Conservation (phyloP, 192 early-diverging fungal genomes). For the Geranomyces michiganensis region DNA sequence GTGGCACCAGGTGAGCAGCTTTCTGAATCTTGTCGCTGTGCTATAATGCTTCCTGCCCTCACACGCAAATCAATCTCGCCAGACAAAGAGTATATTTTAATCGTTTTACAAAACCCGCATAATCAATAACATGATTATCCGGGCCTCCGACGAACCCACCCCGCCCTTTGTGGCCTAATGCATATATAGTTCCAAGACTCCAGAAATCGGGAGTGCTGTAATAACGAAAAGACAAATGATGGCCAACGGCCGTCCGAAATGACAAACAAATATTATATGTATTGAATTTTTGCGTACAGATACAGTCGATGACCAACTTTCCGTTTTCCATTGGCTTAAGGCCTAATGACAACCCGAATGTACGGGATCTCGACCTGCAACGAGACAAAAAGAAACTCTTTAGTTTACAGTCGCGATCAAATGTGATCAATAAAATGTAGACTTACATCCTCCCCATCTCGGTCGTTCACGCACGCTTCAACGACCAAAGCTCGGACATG, state of each 20-base stretch:
- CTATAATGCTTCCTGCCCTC: too few relatives aligned
- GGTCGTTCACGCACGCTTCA: conserved; percentile 86
- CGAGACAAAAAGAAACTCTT: neutral
- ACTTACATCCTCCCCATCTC: conserved; percentile 85
- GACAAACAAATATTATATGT: too few relatives aligned
- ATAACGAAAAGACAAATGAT: too few relatives aligned
- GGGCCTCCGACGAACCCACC: neutral
- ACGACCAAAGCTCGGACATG: conserved; percentile 87
- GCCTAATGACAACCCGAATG: conserved; percentile 45
- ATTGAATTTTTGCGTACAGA: neutral
- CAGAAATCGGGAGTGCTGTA: too few relatives aligned
- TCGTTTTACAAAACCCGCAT: conserved; percentile 81
- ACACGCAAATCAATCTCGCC: too few relatives aligned
- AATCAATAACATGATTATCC: conserved; percentile 36
- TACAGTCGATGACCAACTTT: neutral
- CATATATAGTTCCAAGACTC: too few relatives aligned
- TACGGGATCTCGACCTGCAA: conserved; percentile 53
- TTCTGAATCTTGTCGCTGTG: neutral
- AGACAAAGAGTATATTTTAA: conserved; percentile 85
- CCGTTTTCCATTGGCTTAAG: conserved; percentile 4
- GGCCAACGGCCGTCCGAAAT: too few relatives aligned
- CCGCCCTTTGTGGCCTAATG: too few relatives aligned
- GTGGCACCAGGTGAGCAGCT: conserved; percentile 77
- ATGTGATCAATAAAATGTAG: too few relatives aligned
- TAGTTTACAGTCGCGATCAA: neutral